These are phyloP conservation scores for Lasiodiplodia sp. DNA, from an alignment of 2,329 filamentous ascomycete genomes.

Conservation along the genomic window DNA sequence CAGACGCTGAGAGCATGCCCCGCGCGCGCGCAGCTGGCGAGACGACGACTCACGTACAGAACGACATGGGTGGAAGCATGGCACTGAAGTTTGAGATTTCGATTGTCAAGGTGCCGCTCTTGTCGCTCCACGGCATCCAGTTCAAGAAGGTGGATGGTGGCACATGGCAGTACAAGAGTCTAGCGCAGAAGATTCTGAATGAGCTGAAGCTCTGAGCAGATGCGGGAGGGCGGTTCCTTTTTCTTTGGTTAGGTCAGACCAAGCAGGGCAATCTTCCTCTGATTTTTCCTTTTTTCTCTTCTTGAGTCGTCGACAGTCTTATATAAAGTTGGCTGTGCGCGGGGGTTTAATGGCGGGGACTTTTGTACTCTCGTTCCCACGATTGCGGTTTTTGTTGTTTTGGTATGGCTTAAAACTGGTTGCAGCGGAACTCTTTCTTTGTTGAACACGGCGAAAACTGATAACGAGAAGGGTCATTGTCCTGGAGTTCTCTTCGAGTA, in stretches of 20 bases:
- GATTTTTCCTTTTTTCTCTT: slow-evolving; percentile 19
- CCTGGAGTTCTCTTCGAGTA: slow-evolving; percentile 11
- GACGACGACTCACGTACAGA: slow-evolving; percentile 91
- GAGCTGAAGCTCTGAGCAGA: slow-evolving; percentile 75
- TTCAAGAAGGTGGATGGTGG: slow-evolving; percentile 97
- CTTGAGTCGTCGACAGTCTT: background rate
- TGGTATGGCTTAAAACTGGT: slow-evolving; percentile 25
- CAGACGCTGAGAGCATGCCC: slow-evolving; percentile 53
- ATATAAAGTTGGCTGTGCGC: background rate
- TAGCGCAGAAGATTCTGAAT: slow-evolving; percentile 93
- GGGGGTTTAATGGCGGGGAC: slow-evolving; percentile 18
- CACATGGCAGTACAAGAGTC: slow-evolving; percentile 98
- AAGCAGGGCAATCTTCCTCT: background rate
- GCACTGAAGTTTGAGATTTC: slow-evolving; percentile 92
- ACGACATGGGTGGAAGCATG: slow-evolving; percentile 84
- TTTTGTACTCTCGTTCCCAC: slow-evolving; percentile 22
- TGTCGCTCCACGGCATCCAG: slow-evolving; percentile 93
- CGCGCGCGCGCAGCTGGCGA: slow-evolving; percentile 71
- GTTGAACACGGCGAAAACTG: slow-evolving; percentile 16
- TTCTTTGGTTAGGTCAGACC: background rate
- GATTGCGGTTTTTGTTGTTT: slow-evolving; percentile 11
- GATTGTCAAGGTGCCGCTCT: slow-evolving; percentile 94
- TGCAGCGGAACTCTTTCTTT: slow-evolving; percentile 2
- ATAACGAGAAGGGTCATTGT: slow-evolving; percentile 23
- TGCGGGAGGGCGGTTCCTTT: background rate